Base-by-base conservation (phyloP, 352 stramenopile species). In the Pythium phragmitis region DNA sequence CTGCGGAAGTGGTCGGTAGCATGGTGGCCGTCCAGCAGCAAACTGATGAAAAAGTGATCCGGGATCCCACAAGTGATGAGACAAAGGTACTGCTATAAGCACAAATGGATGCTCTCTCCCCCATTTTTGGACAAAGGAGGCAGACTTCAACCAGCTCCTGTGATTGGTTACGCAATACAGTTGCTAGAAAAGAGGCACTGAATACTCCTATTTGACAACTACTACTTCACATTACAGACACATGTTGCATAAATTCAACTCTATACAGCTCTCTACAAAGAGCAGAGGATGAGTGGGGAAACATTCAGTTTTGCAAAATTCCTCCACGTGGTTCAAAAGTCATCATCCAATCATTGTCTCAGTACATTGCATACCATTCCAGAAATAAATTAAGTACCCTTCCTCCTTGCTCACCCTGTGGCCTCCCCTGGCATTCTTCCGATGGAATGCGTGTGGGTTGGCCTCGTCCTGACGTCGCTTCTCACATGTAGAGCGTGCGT, bases 341-440 rank as follows among this genome's bases (percentile, higher is more conserved):
- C 39, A 46, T 39, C 11, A 6, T 2, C 7, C 34, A 9, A 46
- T 21, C 3, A 5, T 46, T 46, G 7, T 46, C 17, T 46, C 39
- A 46, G 39, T 46, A 46, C 39, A 46, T 46, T 46, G 17, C 13
- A 46, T 46, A 46, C 17, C 17, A 46, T 19, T 21, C 39, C 39
- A 46, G 39, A 23, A 57, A 57, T 64, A 63, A 63, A 57, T 64
- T 58, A 55, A 55, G 47, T 64, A 64, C 36, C 21, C 23, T 63
- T 9, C 14, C 14, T 46, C 39, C 21, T 19, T 46, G 13, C 39
- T 42, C 37, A 1, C 28, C 9, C n/a, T 28, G 17, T 21, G 43
- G 13, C 19, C 48, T 13, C 17, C 4, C 34, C 34, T 14, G 17
- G 17, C 50, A 67, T 67, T 67, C 60, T 67, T 67, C 60, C 60